phyloP scores from a whole-genome alignment of 2,329 filamentous ascomycete genomes.

The Sporothrix brasiliensis region DNA sequence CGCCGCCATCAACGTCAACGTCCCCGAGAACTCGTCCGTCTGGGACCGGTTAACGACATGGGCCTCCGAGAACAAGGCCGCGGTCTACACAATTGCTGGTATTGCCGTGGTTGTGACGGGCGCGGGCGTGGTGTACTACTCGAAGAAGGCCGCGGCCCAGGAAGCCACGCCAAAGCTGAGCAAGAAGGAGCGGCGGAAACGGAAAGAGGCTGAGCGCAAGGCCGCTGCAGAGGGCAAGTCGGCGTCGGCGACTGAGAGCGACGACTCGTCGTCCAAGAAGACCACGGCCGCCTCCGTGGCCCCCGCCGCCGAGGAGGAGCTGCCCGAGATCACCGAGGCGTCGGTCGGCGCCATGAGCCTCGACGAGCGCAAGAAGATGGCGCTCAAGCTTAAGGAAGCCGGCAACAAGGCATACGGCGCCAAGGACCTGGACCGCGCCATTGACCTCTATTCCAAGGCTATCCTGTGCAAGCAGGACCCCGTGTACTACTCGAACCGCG shows the following conservation, averaged over 20 bases:
- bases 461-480: slow-evolving; percentile 97
- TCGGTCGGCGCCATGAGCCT: slow-evolving; percentile 55
- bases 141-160: slow-evolving; percentile 63
- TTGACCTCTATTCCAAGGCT: slow-evolving; percentile 92
- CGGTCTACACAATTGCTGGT: slow-evolving; percentile 94
- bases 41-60: slow-evolving; percentile 91
- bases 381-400: slow-evolving; percentile 87
- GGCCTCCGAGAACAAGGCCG: slow-evolving; percentile 93
- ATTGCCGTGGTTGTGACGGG: slow-evolving; percentile 89
- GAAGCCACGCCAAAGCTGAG: slow-evolving; percentile 66
- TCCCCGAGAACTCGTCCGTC: slow-evolving; percentile 66
- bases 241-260: slow-evolving; percentile 41
- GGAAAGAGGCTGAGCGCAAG: slow-evolving; percentile 72
- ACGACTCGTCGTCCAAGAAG: slow-evolving; percentile 38
- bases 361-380: slow-evolving; percentile 81
- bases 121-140: slow-evolving; percentile 90
- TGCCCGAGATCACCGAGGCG: slow-evolving; percentile 68
- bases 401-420: slow-evolving; percentile 95
- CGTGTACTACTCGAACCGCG: slow-evolving; percentile 98
- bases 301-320: slow-evolving; percentile 61
- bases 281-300: slow-evolving; percentile 57
- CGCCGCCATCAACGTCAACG: slow-evolving; percentile 48
- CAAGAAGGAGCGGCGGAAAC: slow-evolving; percentile 88
- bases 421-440: slow-evolving; percentile 92
- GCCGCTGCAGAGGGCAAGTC: slow-evolving; percentile 56